These are phyloP conservation scores for Populus pruinosa DNA, from an alignment of 345 rosid genomes.

Conservation along the genomic window DNA sequence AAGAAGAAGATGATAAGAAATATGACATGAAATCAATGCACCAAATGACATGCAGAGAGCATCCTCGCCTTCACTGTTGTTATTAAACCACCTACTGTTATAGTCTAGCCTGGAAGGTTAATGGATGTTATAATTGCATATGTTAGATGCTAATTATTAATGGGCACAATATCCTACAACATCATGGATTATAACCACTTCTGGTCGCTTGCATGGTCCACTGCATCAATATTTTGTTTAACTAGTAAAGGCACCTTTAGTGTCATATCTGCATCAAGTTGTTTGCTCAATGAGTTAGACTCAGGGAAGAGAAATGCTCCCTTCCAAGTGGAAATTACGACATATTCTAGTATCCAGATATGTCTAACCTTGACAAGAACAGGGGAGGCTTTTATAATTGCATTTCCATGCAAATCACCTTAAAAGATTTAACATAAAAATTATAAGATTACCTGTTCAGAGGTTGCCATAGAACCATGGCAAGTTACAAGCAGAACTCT, in stretches of 20 bases:
- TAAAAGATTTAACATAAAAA: neutral
- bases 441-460: constrained; percentile 65
- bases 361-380: neutral
- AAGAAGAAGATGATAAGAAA: constrained; percentile 9
- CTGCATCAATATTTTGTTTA: neutral
- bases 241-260: neutral
- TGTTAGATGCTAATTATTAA: neutral
- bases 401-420: neutral
- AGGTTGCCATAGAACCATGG: constrained; percentile 98
- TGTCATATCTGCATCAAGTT: neutral
- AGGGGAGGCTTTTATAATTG: neutral
- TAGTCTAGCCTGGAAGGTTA: neutral
- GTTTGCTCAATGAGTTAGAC: neutral
- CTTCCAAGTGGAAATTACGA: neutral
- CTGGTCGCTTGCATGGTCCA: neutral
- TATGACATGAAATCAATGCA: neutral
- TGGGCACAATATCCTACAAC: neutral
- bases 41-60: neutral
- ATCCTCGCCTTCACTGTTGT: neutral
- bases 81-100: neutral
- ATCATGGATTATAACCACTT: neutral
- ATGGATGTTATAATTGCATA: neutral
- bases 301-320: neutral
- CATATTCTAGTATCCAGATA: neutral
- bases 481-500: constrained; percentile 84